phyloP scores from a whole-genome alignment of 768 basidiomycete species.

The Strobilomyces dryophilus region DNA sequence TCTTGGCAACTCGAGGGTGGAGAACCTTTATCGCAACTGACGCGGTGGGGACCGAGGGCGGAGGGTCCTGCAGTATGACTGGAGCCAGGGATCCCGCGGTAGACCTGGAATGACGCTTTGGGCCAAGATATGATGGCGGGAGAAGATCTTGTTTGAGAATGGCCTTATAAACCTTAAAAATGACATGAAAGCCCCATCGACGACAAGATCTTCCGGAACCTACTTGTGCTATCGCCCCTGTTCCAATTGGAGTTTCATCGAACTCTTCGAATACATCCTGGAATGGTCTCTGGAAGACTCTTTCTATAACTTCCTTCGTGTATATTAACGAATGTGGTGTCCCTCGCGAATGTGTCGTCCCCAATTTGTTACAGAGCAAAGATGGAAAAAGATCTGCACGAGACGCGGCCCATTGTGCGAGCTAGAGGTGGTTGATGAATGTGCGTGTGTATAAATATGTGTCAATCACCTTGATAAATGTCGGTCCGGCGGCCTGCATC shows the following conservation, averaged over 20 bases:
- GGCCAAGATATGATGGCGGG: constrained; percentile 78
- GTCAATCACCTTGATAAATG: constrained; percentile 82
- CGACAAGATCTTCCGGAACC: constrained; percentile 18
- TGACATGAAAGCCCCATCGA: not conserved
- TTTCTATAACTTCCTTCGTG: constrained; percentile 78
- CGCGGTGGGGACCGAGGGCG: constrained; percentile 72
- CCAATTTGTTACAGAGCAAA: constrained; percentile 77
- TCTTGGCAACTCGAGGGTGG: constrained; percentile 80
- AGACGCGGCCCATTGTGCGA: constrained; percentile 98
- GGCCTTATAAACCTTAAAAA: constrained; percentile 77
- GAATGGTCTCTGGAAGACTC: constrained; percentile 79
- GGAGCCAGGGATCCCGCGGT: constrained; percentile 51
- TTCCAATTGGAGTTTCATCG: constrained; percentile 84
- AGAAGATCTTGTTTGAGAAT: constrained; percentile 80
- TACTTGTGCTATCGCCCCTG: constrained; percentile 93
- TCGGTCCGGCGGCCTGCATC: constrained; percentile 95
- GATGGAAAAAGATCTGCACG: constrained; percentile 91
- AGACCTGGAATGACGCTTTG: constrained; percentile 55
- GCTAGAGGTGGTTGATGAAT: constrained; percentile 39
- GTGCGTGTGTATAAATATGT: not conserved
- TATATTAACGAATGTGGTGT: constrained; percentile 75
- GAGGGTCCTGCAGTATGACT: constrained; percentile 45
- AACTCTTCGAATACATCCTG: constrained; percentile 90
- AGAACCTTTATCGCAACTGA: constrained; percentile 95
- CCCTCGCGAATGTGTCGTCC: constrained; percentile 84